phyloP scores from a whole-genome alignment of 345 rosid species.

The Eucalyptus polyanthemos region DNA sequence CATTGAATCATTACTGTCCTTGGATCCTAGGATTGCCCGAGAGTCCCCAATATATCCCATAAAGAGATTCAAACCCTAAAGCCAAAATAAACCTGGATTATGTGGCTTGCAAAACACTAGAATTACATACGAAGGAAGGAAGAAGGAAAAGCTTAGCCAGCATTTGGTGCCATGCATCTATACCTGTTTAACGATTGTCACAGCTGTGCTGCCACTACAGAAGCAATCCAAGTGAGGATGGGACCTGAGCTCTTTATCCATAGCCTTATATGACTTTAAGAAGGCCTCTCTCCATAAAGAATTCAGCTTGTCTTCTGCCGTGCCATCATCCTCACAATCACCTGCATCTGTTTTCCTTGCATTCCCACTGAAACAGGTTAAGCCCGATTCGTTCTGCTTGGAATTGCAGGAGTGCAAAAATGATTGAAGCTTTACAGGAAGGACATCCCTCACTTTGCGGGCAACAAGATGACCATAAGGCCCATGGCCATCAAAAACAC shows the following conservation, averaged over 20 bases:
- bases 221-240: slow-evolving; percentile 96
- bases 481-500: slow-evolving; percentile 98
- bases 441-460: slow-evolving; percentile 84
- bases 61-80: slow-evolving; percentile 80
- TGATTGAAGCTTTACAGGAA: slow-evolving; percentile 72
- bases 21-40: slow-evolving; percentile 93
- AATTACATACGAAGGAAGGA: not conserved
- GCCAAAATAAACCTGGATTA: not conserved
- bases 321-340: not conserved
- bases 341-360: slow-evolving; percentile 36
- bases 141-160: not conserved
- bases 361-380: slow-evolving; percentile 36
- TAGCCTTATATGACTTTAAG: slow-evolving; percentile 78
- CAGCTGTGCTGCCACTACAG: slow-evolving; percentile 98
- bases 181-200: slow-evolving; percentile 88
- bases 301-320: slow-evolving; percentile 6
- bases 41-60: slow-evolving; percentile 98
- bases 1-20: slow-evolving; percentile 64
- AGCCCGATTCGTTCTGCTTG: slow-evolving; percentile 34
- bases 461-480: slow-evolving; percentile 99
- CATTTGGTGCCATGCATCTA: not conserved
- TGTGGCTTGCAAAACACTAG: not conserved
- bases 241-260: slow-evolving; percentile 93
- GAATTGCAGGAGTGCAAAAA: slow-evolving; percentile 39
- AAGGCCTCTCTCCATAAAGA: slow-evolving; percentile 85